Percentiles rank a stretch among this genome's conserved stretches.
These are phyloP conservation scores for Aspergillus pseudoglaucus DNA, from an alignment of 2,329 filamentous ascomycete genomes.

Conservation along the genomic window DNA sequence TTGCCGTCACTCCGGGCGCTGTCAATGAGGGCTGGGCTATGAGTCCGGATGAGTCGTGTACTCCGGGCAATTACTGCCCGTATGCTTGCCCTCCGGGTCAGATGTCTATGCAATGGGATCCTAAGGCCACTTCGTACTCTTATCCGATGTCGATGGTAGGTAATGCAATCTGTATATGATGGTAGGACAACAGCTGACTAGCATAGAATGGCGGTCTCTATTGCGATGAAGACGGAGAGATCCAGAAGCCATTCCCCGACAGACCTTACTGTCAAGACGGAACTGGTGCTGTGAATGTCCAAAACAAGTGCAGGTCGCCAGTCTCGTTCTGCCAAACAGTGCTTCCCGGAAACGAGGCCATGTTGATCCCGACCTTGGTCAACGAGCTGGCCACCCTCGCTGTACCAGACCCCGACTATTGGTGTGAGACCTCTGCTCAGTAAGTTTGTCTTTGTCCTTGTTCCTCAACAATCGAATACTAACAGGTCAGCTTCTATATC, in stretches of 20 bases:
- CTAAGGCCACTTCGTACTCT: constrained; percentile 56
- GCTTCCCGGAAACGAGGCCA: constrained; percentile 70
- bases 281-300: constrained; percentile 56
- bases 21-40: constrained; percentile 73
- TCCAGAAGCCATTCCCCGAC: constrained; percentile 62
- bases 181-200: constrained; percentile 1
- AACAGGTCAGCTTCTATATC: constrained; percentile 60
- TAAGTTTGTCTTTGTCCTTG: constrained; percentile 39
- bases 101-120: constrained; percentile 74
- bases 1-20: constrained; percentile 57
- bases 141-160: constrained; percentile 68
- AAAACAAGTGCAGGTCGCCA: constrained; percentile 57
- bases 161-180: constrained; percentile 6
- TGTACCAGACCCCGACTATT: constrained; percentile 64
- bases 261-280: constrained; percentile 65
- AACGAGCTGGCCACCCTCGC: constrained; percentile 53
- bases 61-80: constrained; percentile 63
- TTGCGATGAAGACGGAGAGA: constrained; percentile 60
- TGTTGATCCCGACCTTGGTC: constrained; percentile 73
- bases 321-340: constrained; percentile 76
- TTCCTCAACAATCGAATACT: constrained; percentile 1
- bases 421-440: constrained; percentile 68
- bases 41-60: constrained; percentile 66
- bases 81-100: constrained; percentile 70
- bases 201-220: constrained; percentile 65